Evolutionary conservation across 352 stramenopile genomes (phyloP).

Genomic region (Phytophthora kernoviae): DNA sequence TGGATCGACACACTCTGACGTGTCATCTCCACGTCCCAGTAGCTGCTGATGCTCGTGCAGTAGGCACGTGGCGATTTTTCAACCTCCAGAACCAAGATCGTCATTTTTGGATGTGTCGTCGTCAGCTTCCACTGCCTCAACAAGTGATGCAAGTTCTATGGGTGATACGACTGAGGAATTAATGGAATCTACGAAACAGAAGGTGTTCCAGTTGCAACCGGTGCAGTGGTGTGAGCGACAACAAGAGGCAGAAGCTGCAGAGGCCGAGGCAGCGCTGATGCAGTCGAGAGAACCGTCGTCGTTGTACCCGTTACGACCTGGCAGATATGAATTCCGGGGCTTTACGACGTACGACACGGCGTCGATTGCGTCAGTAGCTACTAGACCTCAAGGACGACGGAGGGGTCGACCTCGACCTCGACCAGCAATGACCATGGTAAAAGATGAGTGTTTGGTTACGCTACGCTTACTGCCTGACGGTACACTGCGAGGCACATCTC

Average conservation of each 20-base stretch:
- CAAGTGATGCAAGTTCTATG: slow-evolving; percentile 9
- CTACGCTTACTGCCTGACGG: slow-evolving; percentile 61
- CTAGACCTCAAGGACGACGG: slow-evolving; percentile 18
- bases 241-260: slow-evolving; percentile 18
- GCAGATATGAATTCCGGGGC: slow-evolving; percentile 67
- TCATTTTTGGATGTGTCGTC: slow-evolving; percentile 15
- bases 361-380: slow-evolving; percentile 2
- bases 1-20: slow-evolving; percentile 46
- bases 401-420: slow-evolving; percentile 11
- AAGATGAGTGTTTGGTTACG: slow-evolving; percentile 72
- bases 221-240: slow-evolving; percentile 31
- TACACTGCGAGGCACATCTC: slow-evolving; percentile 53
- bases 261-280: slow-evolving; percentile 12
- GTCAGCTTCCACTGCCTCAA: slow-evolving; percentile 19
- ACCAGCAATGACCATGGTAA: slow-evolving; percentile 18
- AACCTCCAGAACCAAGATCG: not conserved
- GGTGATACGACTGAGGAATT: not conserved
- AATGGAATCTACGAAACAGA: slow-evolving; percentile 8
- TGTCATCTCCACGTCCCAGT: slow-evolving; percentile 52
- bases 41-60: slow-evolving; percentile 15
- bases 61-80: slow-evolving; percentile 37
- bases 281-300: slow-evolving; percentile 27
- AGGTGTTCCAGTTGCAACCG: slow-evolving; percentile 34
- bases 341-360: slow-evolving; percentile 54
- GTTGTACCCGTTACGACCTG: slow-evolving; percentile 57